Base-by-base conservation (phyloP, 2,329 filamentous ascomycete species). In the Penicillium sp. region DNA sequence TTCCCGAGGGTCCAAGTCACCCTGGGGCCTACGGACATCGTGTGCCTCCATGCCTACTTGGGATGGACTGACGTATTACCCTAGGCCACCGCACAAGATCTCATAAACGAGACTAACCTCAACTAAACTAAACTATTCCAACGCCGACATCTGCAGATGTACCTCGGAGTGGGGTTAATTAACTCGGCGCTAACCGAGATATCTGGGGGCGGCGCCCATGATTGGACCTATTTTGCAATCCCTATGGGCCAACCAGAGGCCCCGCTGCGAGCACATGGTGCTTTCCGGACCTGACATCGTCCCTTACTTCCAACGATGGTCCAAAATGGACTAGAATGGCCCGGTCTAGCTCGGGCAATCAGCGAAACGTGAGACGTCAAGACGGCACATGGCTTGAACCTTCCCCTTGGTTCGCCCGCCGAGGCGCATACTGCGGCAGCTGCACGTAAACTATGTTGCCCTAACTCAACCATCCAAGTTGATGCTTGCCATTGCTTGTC, bases 201-300 rank as follows among this genome's bases (percentile, higher is more conserved):
- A 49, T 49, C 47, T 47, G 53, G 53, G 42, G 46, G 18, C 37
- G 15, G 30, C 26, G 27, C 27, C 13, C 24, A 17, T 40, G 36
- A 40, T 40, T 40, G 36, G 36, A 40, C 9, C 8, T 15, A 9
- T 7, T 40, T 2, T 26, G 15, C 10, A 40, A 10, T 21, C 39
- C 36, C 48, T 42, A 41, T 40, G 45, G 20, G 26, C 56, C 56
- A 59, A 52, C 56, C 45, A 59, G 26, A 57, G 48, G 32, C 51
- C 49, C 43, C 30, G 34, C 37, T 49, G 13, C 8, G 51, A 40
- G 49, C 56, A 59, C 52, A 50, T 56, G 46, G 29, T 44, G n/a
- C 29, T 6, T 10, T 24, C 46, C 20, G 10, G n/a, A 36, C 24
- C 39, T 29, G 24, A 42, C 39, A 20, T 29, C 39, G 17, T 17